These are phyloP conservation scores for Arthrobotrys megalospora DNA, from an alignment of 2,329 filamentous ascomycete species.

Conservation along the genomic window DNA sequence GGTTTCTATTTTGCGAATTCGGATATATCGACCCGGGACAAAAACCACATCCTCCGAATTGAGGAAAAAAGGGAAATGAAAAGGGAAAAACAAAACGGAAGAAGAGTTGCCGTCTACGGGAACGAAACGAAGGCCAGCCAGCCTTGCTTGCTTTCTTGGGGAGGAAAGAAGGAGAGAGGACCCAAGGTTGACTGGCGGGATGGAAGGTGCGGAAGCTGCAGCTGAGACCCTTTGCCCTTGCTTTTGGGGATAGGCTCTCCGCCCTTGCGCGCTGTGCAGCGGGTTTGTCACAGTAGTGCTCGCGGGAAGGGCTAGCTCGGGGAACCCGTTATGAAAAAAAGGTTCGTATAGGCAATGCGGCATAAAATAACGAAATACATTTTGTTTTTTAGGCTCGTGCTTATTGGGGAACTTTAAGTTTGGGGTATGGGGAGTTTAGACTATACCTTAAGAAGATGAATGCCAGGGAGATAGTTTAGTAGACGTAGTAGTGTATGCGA, in stretches of 20 bases:
- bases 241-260: constrained; percentile 46
- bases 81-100: background rate
- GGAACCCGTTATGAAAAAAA: constrained; percentile 6
- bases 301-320: constrained; percentile 25
- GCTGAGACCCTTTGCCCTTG: constrained; percentile 34
- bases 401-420: background rate
- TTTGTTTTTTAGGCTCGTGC: background rate
- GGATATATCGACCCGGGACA: constrained; percentile 18
- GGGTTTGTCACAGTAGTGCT: constrained; percentile 33
- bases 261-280: constrained; percentile 53
- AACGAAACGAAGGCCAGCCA: constrained; percentile 3
- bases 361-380: constrained; percentile 9
- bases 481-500: background rate
- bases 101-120: constrained; percentile 6
- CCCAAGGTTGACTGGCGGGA: constrained; percentile 16
- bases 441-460: constrained; percentile 18
- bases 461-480: background rate
- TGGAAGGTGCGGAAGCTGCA: constrained; percentile 43
- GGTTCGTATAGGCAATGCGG: background rate
- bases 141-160: background rate
- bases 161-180: background rate
- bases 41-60: constrained; percentile 26
- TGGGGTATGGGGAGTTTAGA: constrained; percentile 12
- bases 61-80: background rate
- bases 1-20: constrained; percentile 14